phyloP scores from a whole-genome alignment of 176 grass and related monocot genomes.

The Zea mays region Zm-B73-REFERENCE-NAM-5.0 NC_050098.1:196359501-196360000 shows the following conservation, averaged over 20 bases:
- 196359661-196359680: neutral
- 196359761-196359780: constrained; percentile 3
- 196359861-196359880: constrained; percentile 96
- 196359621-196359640: neutral
- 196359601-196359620: neutral
- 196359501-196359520: neutral
- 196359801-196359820: constrained; percentile 16
- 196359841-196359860: constrained; percentile 36
- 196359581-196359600: neutral
- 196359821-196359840: constrained; percentile 34
- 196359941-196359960: constrained; percentile 91
- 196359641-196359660: neutral
- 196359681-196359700: neutral
- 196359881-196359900: constrained; percentile 91
- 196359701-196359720: neutral
- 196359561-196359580: neutral
- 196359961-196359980: constrained; percentile 97
- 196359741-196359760: neutral
- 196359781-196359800: neutral
- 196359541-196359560: neutral
- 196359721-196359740: neutral
- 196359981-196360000: constrained; percentile 99
- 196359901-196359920: constrained; percentile 98
- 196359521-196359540: neutral
- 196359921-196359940: constrained; percentile 93